Base-by-base conservation (phyloP, 179 eudicot genomes). In the Beta corolliflora region DNA sequence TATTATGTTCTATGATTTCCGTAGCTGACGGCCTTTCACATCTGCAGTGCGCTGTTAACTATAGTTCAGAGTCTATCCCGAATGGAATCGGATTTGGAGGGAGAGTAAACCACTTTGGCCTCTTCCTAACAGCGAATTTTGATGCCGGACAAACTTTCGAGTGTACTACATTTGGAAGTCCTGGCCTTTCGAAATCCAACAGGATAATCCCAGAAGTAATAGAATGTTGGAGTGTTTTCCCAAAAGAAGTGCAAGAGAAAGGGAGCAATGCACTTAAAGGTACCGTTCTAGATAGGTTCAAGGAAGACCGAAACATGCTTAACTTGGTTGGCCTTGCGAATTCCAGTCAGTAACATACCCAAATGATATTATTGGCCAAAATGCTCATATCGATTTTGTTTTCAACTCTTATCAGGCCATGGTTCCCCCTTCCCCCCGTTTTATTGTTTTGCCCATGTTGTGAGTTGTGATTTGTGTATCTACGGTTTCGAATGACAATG, bases 31-130 rank as follows among this genome's bases (percentile, higher is more conserved):
- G 55, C 5, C 3, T 60, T 77, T 5, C 50, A 25, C 59, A 66
- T 84, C 56, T 77, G 88, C 93, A 95, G 98, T 93, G 93, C 77
- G 97, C 93, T 75, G 86, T 88, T 74, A 91, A 88, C 84, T 95
- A 85, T 83, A 90, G 86, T 83, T 95, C 98, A 52, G 97, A 90
- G 67, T 88, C 83, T 82, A 93, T 95, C 84, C 97, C 98, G 2
- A 95, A 95, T 60, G 98, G 98, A 82, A 89, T 95, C 63, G 98
- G 98, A 18, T 95, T 93, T 68, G 98, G 98, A 83, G 97, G 98
- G 4, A 82, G 80, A 54, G 83, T 80, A 21, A 71, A 88, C 82
- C 98, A 95, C 86, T 90, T 92, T 23, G 97, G 97, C 19, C 69
- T 95, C 66, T 95, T 95, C 84, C 61, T 95, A 41, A 90, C 97